Evolutionary conservation across 148 eudicot genomes (phyloP).

Genomic region (Rhododendron ovatum): DNA sequence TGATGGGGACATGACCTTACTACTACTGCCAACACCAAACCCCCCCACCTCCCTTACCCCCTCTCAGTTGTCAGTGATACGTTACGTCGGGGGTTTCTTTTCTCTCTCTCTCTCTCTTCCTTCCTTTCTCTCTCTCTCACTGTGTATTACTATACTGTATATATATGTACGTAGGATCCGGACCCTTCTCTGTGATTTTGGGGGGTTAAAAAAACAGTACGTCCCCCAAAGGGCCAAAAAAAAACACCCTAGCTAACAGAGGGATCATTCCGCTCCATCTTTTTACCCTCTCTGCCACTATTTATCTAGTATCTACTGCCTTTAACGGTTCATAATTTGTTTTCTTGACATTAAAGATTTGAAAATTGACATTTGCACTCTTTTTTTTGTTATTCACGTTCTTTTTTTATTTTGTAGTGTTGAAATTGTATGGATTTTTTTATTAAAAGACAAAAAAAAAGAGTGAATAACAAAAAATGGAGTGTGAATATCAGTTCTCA

Average conservation of each 20-base stretch:
- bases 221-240: not conserved
- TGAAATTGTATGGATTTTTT: too few species aligned
- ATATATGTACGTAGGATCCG: not conserved
- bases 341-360: too few species aligned
- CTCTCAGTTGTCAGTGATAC: constrained; percentile 41
- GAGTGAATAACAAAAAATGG: too few species aligned
- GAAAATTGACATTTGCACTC: too few species aligned
- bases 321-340: not conserved
- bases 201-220: not conserved
- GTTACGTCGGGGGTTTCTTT: constrained; percentile 39
- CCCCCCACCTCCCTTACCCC: not conserved
- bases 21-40: constrained; percentile 1
- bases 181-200: not conserved
- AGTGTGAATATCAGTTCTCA: too few species aligned
- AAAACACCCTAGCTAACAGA: not conserved
- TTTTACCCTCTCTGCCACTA: not conserved
- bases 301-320: not conserved
- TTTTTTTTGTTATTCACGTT: too few species aligned
- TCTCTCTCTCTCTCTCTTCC: not conserved
- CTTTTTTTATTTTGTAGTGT: too few species aligned
- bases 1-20: constrained; percentile 40
- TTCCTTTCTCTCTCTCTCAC: not conserved
- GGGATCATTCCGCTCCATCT: not conserved
- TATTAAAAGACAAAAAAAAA: too few species aligned
- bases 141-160: too few species aligned